Evolutionary conservation across 2,329 filamentous ascomycete species (phyloP).

Genomic region (Talaromyces pinophilus): DNA sequence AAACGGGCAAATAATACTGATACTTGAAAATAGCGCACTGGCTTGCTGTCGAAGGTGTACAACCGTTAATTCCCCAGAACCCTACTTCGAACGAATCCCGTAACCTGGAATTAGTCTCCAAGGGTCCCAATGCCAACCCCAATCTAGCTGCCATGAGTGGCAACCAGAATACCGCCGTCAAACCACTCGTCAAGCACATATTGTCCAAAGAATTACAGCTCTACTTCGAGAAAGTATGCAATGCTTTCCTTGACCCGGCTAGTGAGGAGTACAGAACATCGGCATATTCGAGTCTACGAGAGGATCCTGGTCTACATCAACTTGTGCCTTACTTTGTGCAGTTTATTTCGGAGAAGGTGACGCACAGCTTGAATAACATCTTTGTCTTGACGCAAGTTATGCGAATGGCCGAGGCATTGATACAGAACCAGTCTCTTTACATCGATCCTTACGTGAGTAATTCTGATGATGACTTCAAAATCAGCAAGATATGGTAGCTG

Average conservation of each 20-base stretch:
- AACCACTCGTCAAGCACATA: conserved; percentile 92
- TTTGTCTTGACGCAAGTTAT: conserved; percentile 91
- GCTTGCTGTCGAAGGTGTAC: conserved; percentile 95
- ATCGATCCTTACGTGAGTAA: conserved; percentile 63
- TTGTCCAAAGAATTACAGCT: conserved; percentile 93
- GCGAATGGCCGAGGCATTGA: conserved; percentile 80
- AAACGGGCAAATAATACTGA: not conserved
- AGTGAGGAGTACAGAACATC: conserved; percentile 85
- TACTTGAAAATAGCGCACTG: conserved; percentile 70
- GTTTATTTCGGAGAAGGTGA: conserved; percentile 94
- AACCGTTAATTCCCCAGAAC: conserved; percentile 95
- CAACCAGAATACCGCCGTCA: conserved; percentile 78
- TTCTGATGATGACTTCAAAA: not conserved
- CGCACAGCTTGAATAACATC: conserved; percentile 85
- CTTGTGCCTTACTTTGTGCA: conserved; percentile 95
- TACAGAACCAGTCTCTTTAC: conserved; percentile 80
- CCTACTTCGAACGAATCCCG: conserved; percentile 82
- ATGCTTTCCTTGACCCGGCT: conserved; percentile 81
- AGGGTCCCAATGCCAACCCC: conserved; percentile 84
- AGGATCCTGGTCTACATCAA: conserved; percentile 92
- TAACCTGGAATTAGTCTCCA: conserved; percentile 81
- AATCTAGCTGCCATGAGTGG: conserved; percentile 80
- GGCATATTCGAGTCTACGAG: conserved; percentile 78
- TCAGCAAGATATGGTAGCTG: not conserved
- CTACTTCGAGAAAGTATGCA: conserved; percentile 94